phyloP scores from a whole-genome alignment of 2,329 filamentous ascomycete genomes.

The Diaporthe sp. region DNA sequence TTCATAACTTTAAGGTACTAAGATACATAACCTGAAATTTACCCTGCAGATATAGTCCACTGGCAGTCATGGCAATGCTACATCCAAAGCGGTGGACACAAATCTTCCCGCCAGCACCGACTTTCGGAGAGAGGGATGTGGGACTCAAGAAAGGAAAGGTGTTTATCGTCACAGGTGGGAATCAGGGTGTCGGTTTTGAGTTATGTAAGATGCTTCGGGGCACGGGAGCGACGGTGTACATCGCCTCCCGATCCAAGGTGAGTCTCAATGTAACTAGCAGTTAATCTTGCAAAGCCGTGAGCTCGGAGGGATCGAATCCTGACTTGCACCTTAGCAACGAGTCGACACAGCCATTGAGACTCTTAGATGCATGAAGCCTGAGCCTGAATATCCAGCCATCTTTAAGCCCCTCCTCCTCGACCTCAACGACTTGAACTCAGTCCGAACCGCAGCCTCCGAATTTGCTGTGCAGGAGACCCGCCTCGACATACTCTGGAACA shows the following conservation, averaged over 20 bases:
- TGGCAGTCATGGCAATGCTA: constrained; percentile 7
- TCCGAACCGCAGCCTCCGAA: constrained; percentile 42
- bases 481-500: constrained; percentile 55
- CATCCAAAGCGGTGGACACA: constrained; percentile 23
- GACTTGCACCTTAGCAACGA: constrained; percentile 47
- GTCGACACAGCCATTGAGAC: constrained; percentile 12
- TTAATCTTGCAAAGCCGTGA: constrained; percentile 42
- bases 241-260: constrained; percentile 58
- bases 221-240: constrained; percentile 63
- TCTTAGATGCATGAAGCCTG: background rate
- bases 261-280: constrained; percentile 44
- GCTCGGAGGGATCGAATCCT: constrained; percentile 22
- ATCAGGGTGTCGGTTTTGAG: constrained; percentile 59
- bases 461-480: constrained; percentile 43
- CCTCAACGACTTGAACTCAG: constrained; percentile 44
- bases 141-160: constrained; percentile 47
- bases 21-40: background rate
- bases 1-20: too few species aligned
- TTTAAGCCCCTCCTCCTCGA: constrained; percentile 52
- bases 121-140: constrained; percentile 5
- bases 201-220: constrained; percentile 63
- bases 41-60: background rate
- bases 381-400: constrained; percentile 41
- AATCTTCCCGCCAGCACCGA: constrained; percentile 14
- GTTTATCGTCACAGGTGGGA: constrained; percentile 59